phyloP scores from a whole-genome alignment of 2,329 filamentous ascomycete genomes.

The Penicillium sp. region DNA sequence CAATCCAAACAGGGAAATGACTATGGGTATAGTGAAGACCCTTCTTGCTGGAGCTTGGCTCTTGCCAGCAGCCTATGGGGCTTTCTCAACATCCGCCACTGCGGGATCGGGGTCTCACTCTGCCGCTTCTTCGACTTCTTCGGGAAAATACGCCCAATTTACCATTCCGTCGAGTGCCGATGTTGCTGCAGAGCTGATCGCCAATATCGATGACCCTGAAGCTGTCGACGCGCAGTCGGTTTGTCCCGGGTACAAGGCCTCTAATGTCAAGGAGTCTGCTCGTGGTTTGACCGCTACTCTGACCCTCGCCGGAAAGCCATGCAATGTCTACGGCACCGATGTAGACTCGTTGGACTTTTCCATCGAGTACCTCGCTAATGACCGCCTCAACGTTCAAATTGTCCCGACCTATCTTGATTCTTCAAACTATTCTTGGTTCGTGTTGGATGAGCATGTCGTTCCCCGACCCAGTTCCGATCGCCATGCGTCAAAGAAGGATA shows the following conservation, averaged over 20 bases:
- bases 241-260: slow-evolving; percentile 61
- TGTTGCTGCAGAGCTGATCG: slow-evolving; percentile 50
- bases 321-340: slow-evolving; percentile 77
- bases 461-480: slow-evolving; percentile 53
- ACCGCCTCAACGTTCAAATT: slow-evolving; percentile 70
- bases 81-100: slow-evolving; percentile 16
- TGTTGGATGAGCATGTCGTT: slow-evolving; percentile 63
- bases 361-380: slow-evolving; percentile 64
- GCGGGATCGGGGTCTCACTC: background rate
- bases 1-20: background rate
- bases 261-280: slow-evolving; percentile 46
- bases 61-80: slow-evolving; percentile 25
- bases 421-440: slow-evolving; percentile 65
- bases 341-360: slow-evolving; percentile 64
- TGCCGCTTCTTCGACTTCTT: slow-evolving; percentile 8
- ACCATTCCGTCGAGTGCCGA: slow-evolving; percentile 51
- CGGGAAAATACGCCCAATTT: slow-evolving; percentile 35
- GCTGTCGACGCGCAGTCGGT: slow-evolving; percentile 62
- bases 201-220: slow-evolving; percentile 64
- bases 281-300: slow-evolving; percentile 54
- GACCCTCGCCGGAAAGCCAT: slow-evolving; percentile 53
- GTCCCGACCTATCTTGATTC: slow-evolving; percentile 61
- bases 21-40: slow-evolving; percentile 23
- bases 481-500: slow-evolving; percentile 36
- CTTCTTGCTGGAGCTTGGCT: slow-evolving; percentile 27